Percentiles rank a stretch among this genome's conserved stretches.
phyloP scores from a whole-genome alignment of 1,139 yeast species.

The Scheffersomyces cryptocercus region DNA sequence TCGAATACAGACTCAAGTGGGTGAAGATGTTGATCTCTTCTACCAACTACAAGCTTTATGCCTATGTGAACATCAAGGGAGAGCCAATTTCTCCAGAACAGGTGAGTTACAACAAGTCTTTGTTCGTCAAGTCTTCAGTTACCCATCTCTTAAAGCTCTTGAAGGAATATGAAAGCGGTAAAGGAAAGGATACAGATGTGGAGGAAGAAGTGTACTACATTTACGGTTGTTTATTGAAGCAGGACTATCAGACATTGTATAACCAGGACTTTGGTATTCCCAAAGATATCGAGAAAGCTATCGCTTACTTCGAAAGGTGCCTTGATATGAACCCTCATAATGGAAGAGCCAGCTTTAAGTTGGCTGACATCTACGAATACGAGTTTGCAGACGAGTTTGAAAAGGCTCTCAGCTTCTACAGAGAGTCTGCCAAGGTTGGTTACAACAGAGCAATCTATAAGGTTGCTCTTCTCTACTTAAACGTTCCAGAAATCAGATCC shows the following conservation, averaged over 20 bases:
- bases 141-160: slow-evolving; percentile 42
- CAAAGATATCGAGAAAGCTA: slow-evolving; percentile 31
- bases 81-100: slow-evolving; percentile 37
- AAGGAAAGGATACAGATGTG: slow-evolving; percentile 23
- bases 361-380: slow-evolving; percentile 44
- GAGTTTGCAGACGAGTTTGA: slow-evolving; percentile 33
- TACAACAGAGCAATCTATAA: slow-evolving; percentile 47
- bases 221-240: slow-evolving; percentile 43
- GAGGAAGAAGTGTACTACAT: slow-evolving; percentile 29
- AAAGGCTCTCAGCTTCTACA: slow-evolving; percentile 37
- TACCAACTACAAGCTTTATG: slow-evolving; percentile 40
- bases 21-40: slow-evolving; percentile 46
- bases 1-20: slow-evolving; percentile 47
- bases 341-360: slow-evolving; percentile 37
- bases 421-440: slow-evolving; percentile 42
- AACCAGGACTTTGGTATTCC: slow-evolving; percentile 41
- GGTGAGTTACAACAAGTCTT: slow-evolving; percentile 31
- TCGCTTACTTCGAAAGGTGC: slow-evolving; percentile 35
- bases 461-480: slow-evolving; percentile 40
- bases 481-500: slow-evolving; percentile 37
- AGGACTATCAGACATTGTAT: slow-evolving; percentile 32
- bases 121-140: slow-evolving; percentile 42
- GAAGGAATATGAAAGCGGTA: slow-evolving; percentile 33
- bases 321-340: slow-evolving; percentile 34
- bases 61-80: slow-evolving; percentile 48